Base-by-base conservation (phyloP, 129 eudicot species). In the Artemisia annua region DNA sequence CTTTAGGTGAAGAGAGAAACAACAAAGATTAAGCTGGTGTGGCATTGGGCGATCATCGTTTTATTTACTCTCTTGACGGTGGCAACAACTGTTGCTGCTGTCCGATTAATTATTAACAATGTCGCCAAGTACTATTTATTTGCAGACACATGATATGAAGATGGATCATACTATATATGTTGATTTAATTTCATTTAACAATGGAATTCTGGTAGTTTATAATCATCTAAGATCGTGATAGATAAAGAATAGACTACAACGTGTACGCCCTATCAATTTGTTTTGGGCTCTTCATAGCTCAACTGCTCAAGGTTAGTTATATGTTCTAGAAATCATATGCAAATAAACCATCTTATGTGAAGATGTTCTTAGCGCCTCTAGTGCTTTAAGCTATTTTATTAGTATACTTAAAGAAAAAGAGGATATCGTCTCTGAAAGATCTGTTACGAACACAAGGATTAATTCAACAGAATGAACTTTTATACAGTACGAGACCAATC, bases 21-120 rank as follows among this genome's bases (percentile, higher is more conserved):
- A 30, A 46, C 78, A 17, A 83, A 70, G 70, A 30, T 69, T 20
- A 75, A 56, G 78, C 70, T 83, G 75, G 53, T 77, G 3, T 86
- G 88, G 91, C 91, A 86, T 18, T 83, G 86, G 88, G 62, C 73
- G 8, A 74, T 80, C 56, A 80, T 83, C 48, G 10, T 74, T 48
- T 3, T 86, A 8, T 86, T 81, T 69, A 63, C 83, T 69, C 48
- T 83, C 44, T 73, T 86, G 20, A 74, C 78, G 0, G 69, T 78
- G 14, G 79, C 66, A 35, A 86, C 91, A 28, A 86, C 91, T 4
- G 44, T 76, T 4, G 83, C 91, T 63, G 82, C 91, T 9, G 63
- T 78, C 57, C 77, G 91, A 51, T 28, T 83, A 54, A 81, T 86
- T 30, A 59, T 80, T 20, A 67, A 80, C 67, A 79, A 86, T 60